A percentile compares a stretch with the other conserved stretches of the same genome.
Evolutionary conservation across 2,329 filamentous ascomycete genomes (phyloP).

Genomic region (Monosporascus cannonballus): DNA sequence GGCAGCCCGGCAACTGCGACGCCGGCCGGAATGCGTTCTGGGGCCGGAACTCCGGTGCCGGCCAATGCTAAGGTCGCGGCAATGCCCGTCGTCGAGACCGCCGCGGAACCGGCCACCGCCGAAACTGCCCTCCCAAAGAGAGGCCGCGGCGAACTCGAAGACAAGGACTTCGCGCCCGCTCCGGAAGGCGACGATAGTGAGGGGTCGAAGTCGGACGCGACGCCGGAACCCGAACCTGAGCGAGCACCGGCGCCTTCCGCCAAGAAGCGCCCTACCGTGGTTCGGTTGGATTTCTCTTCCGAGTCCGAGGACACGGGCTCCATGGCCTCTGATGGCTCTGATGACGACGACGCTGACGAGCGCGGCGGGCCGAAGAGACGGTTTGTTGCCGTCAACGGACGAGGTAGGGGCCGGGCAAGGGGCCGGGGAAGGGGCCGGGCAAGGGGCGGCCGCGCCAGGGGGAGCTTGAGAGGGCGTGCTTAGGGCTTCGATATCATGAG

Average conservation of each 20-base stretch:
- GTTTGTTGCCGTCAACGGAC: conserved; percentile 16
- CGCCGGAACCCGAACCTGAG: conserved; percentile 9
- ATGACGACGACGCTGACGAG: not conserved
- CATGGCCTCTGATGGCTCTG: conserved; percentile 9
- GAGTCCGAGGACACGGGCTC: conserved; percentile 12
- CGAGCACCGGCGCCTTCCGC: conserved; percentile 1
- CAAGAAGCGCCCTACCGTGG: conserved; percentile 17
- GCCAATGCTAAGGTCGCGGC: conserved; percentile 1
- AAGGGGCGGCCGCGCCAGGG: conserved; percentile 6
- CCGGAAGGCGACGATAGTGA: not conserved
- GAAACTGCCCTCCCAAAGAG: conserved; percentile 2
- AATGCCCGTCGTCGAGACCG: not conserved
- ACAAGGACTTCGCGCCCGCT: conserved; percentile 17
- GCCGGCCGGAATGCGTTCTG: not conserved
- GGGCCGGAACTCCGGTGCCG: conserved; percentile 1
- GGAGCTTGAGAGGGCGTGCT: conserved; percentile 23
- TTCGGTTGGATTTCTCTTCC: conserved; percentile 13
- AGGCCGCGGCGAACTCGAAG: conserved; percentile 16
- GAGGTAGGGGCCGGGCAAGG: conserved; percentile 9
- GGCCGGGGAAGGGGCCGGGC: conserved; percentile 8
- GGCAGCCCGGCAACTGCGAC: not conserved
- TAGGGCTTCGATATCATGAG: conserved; percentile 27
- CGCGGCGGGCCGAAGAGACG: conserved; percentile 34
- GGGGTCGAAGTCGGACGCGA: conserved; percentile 10
- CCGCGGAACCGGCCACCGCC: not conserved